Evolutionary conservation across 179 eudicot genomes (phyloP).

Genomic region (Sideroxylon spinosum): DNA sequence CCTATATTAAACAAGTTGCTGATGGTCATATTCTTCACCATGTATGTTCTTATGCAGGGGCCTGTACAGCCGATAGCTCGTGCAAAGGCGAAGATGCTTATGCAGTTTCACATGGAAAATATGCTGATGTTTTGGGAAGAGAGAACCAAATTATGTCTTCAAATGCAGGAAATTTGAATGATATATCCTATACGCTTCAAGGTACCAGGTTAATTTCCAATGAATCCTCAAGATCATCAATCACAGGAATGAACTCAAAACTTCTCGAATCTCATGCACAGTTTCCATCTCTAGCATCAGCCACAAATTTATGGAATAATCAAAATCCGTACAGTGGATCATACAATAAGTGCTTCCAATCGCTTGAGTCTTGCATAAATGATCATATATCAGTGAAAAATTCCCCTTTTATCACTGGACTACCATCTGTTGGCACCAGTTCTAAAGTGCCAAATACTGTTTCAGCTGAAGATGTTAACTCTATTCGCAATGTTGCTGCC

Average conservation of each 20-base stretch:
- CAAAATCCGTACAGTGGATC: conserved; percentile 26
- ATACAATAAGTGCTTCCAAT: conserved; percentile 33
- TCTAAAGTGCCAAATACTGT: conserved; percentile 19
- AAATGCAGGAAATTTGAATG: conserved; percentile 25
- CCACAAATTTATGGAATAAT: conserved; percentile 26
- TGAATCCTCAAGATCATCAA: conserved; percentile 22
- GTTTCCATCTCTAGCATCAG: conserved; percentile 30
- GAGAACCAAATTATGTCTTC: conserved; percentile 25
- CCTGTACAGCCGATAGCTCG: conserved; percentile 24
- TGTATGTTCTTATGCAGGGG: conserved; percentile 21
- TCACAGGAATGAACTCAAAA: conserved; percentile 22
- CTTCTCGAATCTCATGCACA: conserved; percentile 29
- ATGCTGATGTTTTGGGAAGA: conserved; percentile 33
- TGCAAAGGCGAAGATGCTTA: conserved; percentile 21
- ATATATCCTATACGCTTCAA: conserved; percentile 24
- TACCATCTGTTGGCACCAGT: conserved; percentile 28
- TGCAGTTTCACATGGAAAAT: conserved; percentile 24
- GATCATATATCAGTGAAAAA: conserved; percentile 29
- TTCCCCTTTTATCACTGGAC: conserved; percentile 36
- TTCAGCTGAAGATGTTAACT: conserved; percentile 25
- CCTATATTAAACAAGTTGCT: conserved; percentile 13
- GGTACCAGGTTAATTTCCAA: conserved; percentile 17
- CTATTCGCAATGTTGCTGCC: conserved; percentile 14
- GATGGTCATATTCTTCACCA: conserved; percentile 11
- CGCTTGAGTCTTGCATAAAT: conserved; percentile 28